Base-by-base conservation (phyloP, 1,139 yeast species). In the Yamadazyma triangularis region DNA sequence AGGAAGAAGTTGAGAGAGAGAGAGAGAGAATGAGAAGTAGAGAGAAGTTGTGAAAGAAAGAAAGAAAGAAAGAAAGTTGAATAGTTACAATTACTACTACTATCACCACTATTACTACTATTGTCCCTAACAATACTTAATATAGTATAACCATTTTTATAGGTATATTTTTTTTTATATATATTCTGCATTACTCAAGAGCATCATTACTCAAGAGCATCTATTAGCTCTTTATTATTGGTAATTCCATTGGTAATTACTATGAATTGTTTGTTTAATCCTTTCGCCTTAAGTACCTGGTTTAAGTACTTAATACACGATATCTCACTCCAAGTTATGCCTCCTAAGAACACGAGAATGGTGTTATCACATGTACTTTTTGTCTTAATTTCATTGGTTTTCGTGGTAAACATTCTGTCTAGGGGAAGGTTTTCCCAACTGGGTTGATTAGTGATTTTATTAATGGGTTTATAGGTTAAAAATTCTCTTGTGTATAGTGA, bases 261-360 rank as follows among this genome's bases (percentile, higher is more conserved):
- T 2, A 77, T 40, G 24, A 81, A 43, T 43, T 66, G 64, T 48
- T 71, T 71, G 16, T 56, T 48, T 27, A 56, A 49, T 2, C 66
- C 64, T 20, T 40, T 40, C 24, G 44, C 42, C 20, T 45, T 44
- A 25, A 68, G 50, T 32, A 59, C 57, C 31, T 59, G 56, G 32
- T 80, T 74, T 19, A 82, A 58, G 34, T 68, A 69, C 44, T 79
- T 64, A 33, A 85, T 63, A 13, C 87, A 78, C 9, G 86, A 70
- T 9, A 85, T 60, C 51, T 86, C 95, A 10, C 87, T 73, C 48
- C 82, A 72, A 0, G 95, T 83, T n/a, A 85, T 61, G 0, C 95
- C 95, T 7, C 95, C 95, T 25, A 86, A 52, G 34, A 73, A 48
- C 19, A 66, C 65, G 19, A 83, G 58, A 22, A 81, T 68, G 5